Evolutionary conservation across 2,329 filamentous ascomycete species (phyloP), one percentile per base, ranked within the genome.

Genomic region (Colletotrichum tropicale): DNA sequence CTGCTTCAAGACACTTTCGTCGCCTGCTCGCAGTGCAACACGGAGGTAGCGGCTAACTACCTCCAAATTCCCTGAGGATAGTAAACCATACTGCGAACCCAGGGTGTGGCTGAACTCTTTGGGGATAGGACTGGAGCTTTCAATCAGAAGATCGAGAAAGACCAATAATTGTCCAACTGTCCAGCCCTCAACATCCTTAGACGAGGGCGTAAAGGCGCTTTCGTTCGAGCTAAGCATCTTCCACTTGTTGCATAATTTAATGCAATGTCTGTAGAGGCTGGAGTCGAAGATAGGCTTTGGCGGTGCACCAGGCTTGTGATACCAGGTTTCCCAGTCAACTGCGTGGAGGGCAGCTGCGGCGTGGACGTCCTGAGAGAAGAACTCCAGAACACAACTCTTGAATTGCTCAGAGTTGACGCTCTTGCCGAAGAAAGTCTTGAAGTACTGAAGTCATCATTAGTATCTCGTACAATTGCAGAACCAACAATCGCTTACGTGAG

Each of bases 121-220:
- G 2, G 64, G 64, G 1, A 72, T 26, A 15, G 70, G 8, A 12
- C n/a, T n/a, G 5, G 64, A 28, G 8, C 36, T 72, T 13, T 68
- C 70, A 13, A 55, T 67, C 13, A 72, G 55, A 6, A 72, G 21
- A 13, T 68, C 70, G 21, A 72, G 70, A 21, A 72, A 72, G 9
- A 67, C 64, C 4, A 66, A 30, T 5, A 36, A 18, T 21, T 72
- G 70, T 12, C 52, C 34, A 5, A 28, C 70, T 2, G 52, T 72
- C 70, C 70, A 72, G n/a, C 34, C 70, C n/a, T 55, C n/a, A n/a
- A 72, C 70, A 30, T 72, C 64, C 7, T 61, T 16, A 16, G 55
- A n/a, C 28, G 32, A 48, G 9, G 64, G 70, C n/a, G 13, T 15
- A 10, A 62, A 72, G 6, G 26, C 6, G n/a, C 52, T 48, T 6